Percentiles rank a stretch among this genome's conserved stretches.
phyloP scores from a whole-genome alignment of 1,139 yeast genomes.

The Blastobotrys elegans region DNA sequence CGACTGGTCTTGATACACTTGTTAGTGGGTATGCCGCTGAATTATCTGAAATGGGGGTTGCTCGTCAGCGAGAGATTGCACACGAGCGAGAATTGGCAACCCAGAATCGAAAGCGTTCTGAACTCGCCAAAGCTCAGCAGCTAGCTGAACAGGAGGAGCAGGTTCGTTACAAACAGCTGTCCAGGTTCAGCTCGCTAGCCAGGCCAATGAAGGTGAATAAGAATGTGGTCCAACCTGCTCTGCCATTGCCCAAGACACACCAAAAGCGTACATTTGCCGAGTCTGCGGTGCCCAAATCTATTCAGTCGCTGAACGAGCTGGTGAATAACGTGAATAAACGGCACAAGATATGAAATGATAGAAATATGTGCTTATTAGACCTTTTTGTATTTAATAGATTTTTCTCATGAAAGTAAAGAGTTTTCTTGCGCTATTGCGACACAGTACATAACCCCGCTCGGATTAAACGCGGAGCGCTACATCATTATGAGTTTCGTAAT shows the following conservation, averaged over 20 bases:
- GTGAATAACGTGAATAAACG: not conserved
- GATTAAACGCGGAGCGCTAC: no score
- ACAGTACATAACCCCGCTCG: no score
- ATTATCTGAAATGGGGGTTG: conserved; percentile 8
- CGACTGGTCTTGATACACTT: not conserved
- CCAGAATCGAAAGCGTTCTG: conserved; percentile 1
- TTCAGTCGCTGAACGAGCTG: not conserved
- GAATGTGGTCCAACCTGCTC: not conserved
- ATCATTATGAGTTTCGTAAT: no score
- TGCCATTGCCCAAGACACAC: not conserved
- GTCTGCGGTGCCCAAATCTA: not conserved
- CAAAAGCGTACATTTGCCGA: not conserved
- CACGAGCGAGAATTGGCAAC: conserved; percentile 13
- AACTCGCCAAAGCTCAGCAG: conserved; percentile 3
- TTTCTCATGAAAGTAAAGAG: no score
- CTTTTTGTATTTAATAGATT: no score
- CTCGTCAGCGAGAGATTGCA: conserved; percentile 4
- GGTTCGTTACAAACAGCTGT: conserved; percentile 2
- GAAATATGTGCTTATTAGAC: not conserved
- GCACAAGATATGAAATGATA: not conserved
- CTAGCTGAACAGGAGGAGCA: conserved; percentile 5
- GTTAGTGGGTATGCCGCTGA: conserved; percentile 1
- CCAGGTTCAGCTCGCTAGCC: not conserved
- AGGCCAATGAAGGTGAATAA: not conserved
- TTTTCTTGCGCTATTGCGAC: no score